Conservation (phyloP, 2,329 filamentous ascomycete genomes). For the Canariomyces notabilis region DNA sequence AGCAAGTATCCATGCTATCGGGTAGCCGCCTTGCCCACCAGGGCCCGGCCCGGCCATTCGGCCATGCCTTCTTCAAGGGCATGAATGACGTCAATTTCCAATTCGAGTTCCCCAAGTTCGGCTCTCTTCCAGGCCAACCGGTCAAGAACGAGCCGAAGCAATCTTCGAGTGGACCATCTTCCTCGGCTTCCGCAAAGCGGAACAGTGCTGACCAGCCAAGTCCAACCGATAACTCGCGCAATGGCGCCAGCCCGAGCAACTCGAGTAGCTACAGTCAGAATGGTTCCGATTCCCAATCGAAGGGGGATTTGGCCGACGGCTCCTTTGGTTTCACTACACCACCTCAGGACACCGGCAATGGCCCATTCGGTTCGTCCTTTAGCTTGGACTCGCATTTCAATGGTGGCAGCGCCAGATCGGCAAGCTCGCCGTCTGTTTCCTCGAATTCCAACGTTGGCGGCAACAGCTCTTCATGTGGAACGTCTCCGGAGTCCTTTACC, state of each 20-base stretch:
- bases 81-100: conserved; percentile 76
- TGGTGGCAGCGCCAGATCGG: conserved; percentile 46
- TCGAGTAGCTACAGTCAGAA: conserved; percentile 32
- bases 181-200: conserved; percentile 15
- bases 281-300: conserved; percentile 34
- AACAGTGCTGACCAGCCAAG: conserved; percentile 32
- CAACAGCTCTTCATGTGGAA: conserved; percentile 64
- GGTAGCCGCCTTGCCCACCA: conserved; percentile 26
- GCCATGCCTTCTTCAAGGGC: conserved; percentile 49
- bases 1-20: conserved; percentile 63
- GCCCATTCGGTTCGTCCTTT: conserved; percentile 41
- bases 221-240: conserved; percentile 31
- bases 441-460: conserved; percentile 53
- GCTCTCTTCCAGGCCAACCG: conserved; percentile 56
- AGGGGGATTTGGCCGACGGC: conserved; percentile 51
- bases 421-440: conserved; percentile 60
- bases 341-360: conserved; percentile 40
- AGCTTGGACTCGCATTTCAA: conserved; percentile 51
- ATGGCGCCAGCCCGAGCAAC: conserved; percentile 31
- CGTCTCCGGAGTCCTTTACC: conserved; percentile 69
- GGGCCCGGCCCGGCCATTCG: conserved; percentile 37
- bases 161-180: conserved; percentile 8
- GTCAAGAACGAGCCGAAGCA: conserved; percentile 22
- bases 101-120: conserved; percentile 95
- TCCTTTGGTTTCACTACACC: conserved; percentile 55